Percentiles rank a stretch among this genome's conserved stretches.
These are phyloP conservation scores for Ophiocytium majus DNA, from an alignment of 352 stramenopile genomes.

Conservation along the genomic window DNA sequence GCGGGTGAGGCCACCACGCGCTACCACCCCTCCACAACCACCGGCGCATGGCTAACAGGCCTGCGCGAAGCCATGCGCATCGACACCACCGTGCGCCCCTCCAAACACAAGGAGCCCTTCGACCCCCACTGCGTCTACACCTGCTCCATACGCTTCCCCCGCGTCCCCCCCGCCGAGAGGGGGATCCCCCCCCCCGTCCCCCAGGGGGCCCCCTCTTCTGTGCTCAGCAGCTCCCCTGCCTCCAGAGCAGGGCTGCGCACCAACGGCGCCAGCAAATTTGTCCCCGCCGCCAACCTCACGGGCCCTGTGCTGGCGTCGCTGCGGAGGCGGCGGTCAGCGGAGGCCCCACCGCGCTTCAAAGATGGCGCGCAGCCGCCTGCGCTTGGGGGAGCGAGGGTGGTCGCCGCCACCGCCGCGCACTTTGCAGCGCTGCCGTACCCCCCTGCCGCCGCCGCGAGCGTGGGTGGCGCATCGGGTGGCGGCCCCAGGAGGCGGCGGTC, in stretches of 20 bases:
- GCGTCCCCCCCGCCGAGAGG: neutral
- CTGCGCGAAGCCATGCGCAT: constrained; percentile 71
- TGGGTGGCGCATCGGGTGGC: neutral
- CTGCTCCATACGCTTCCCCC: constrained; percentile 21
- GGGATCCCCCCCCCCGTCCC: neutral
- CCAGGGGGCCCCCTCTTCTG: too few relatives aligned
- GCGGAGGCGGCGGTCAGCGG: neutral
- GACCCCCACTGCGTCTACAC: constrained; percentile 7
- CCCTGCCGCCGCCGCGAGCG: neutral
- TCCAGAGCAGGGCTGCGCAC: neutral
- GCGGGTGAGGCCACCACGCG: constrained; percentile 72
- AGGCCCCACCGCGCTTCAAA: neutral
- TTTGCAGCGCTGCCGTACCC: too few relatives aligned
- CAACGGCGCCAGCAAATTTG: neutral
- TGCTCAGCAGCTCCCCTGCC: neutral
- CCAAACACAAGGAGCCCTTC: constrained; percentile 14
- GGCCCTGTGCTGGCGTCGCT: neutral
- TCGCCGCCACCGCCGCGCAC: too few relatives aligned
- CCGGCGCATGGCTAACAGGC: constrained; percentile 71
- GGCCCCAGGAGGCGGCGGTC: neutral
- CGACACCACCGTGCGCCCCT: constrained; percentile 57
- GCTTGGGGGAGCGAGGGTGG: too few relatives aligned
- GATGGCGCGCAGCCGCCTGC: too few relatives aligned
- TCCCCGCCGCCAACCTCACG: neutral
- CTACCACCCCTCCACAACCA: constrained; percentile 72